Evolutionary conservation across 2,329 filamentous ascomycete genomes (phyloP), one percentile per base, ranked within the genome.

Genomic region (Ramularia endophylla): DNA sequence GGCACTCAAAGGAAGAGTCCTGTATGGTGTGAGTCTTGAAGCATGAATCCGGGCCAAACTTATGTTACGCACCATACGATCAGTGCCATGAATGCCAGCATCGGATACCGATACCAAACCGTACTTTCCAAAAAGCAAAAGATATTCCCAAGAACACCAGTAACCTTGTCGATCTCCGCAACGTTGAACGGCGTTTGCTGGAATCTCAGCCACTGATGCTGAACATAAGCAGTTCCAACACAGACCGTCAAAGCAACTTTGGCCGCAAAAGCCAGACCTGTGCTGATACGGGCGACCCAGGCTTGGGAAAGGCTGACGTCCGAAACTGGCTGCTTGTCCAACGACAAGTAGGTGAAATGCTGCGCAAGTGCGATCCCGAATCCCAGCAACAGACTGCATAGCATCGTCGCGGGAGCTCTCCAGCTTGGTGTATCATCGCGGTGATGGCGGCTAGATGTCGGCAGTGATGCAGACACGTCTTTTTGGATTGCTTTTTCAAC

Each of bases 201-300:
- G 12, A 37, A 27, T 37, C 35, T 7, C 4, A 11, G 13, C 35
- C 35, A 37, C 15, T 37, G 35, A 15, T 37, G 22, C 20, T 37
- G 35, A 3, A 27, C 27, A 25, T 27, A 37, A 3, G 35, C 20
- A 15, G 17, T 13, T 9, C 7, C 35, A 17, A 37, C 35, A 15
- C 35, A 37, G 13, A 37, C 5, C 6, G 20, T 37, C 12, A 37
- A 12, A 13, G 35, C 35, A 7, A 37, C 19, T 25, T 37, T 27
- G 4, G 16, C 20, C 19, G 16, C 9, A 18, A 37, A 37, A 16
- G 35, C 35, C 2, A 37, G 20, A 3, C 35, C 35, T 27, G 35
- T 37, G 13, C 35, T 27, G 11, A 37, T 37, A 6, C 35, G 18
- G 3, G 35, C 16, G 20, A 37, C 22, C 35, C 35, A 37, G n/a